Conservation (phyloP, 345 rosid species). For the Euphorbia peplus region DNA sequence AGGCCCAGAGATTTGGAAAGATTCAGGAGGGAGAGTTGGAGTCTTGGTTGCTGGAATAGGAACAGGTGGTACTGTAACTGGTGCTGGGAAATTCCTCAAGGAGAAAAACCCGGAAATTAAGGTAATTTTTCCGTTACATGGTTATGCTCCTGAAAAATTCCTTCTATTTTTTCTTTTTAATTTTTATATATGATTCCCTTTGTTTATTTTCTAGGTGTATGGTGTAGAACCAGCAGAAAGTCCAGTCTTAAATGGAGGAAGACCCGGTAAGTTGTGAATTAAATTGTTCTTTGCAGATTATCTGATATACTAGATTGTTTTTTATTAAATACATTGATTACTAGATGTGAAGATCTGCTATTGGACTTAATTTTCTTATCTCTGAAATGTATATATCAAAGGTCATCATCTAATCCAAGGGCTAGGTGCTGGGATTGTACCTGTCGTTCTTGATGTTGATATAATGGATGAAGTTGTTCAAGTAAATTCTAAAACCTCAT, state of each 20-base stretch:
- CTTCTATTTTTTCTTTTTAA: neutral
- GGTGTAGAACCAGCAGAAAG: conserved; percentile 35
- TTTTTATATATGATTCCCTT: neutral
- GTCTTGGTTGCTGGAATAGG: conserved; percentile 24
- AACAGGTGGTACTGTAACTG: conserved; percentile 28
- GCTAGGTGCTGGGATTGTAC: conserved; percentile 54
- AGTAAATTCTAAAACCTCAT: conserved; percentile 25
- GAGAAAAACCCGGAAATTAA: conserved; percentile 23
- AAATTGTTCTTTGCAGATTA: neutral
- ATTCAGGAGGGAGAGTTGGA: conserved; percentile 21
- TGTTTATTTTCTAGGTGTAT: conserved; percentile 19
- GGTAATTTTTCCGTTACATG: neutral
- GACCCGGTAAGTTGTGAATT: conserved; percentile 8
- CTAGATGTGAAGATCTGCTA: neutral
- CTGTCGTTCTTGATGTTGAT: conserved; percentile 36
- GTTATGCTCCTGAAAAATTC: neutral
- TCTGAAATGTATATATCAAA: conserved; percentile 2
- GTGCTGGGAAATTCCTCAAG: conserved; percentile 27
- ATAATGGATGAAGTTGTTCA: conserved; percentile 52
- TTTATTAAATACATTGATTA: neutral
- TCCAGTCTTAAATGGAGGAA: conserved; percentile 31
- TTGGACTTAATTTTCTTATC: neutral
- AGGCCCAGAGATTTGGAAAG: conserved; percentile 29
- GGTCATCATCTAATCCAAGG: conserved; percentile 60
- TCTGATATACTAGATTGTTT: neutral